Percentiles rank a stretch among this genome's conserved stretches.
These are phyloP conservation scores for Pythium phragmitis DNA, from an alignment of 352 stramenopile species.

Conservation along the genomic window DNA sequence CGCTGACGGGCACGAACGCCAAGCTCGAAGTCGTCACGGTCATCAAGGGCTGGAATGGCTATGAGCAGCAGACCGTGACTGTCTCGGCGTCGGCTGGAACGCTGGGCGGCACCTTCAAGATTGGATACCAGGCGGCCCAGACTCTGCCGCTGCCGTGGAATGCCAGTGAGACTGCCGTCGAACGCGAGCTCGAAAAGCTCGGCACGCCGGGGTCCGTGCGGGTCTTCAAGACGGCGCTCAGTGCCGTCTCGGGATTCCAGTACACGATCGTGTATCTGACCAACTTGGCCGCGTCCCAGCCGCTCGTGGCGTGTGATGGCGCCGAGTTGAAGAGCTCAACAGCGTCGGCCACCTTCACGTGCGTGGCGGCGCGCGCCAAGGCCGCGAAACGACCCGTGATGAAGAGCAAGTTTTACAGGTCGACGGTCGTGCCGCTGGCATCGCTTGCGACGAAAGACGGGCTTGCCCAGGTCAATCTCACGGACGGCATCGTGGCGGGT, in stretches of 20 bases:
- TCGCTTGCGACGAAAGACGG: slow-evolving; percentile 23
- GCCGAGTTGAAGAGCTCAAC: slow-evolving; percentile 48
- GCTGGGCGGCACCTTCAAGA: slow-evolving; percentile 85
- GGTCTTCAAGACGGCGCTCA: slow-evolving; percentile 55
- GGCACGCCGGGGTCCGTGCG: slow-evolving; percentile 40
- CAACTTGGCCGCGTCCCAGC: slow-evolving; percentile 49
- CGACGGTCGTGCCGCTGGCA: slow-evolving; percentile 44
- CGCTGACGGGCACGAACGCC: slow-evolving; percentile 76
- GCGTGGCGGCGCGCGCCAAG: slow-evolving; percentile 31
- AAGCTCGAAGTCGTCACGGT: slow-evolving; percentile 74
- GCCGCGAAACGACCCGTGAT: slow-evolving; percentile 70
- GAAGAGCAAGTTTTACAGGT: slow-evolving; percentile 67
- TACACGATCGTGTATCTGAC: slow-evolving; percentile 75
- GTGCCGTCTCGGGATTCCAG: slow-evolving; percentile 38
- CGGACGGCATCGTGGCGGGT: slow-evolving; percentile 22
- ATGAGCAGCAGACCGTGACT: slow-evolving; percentile 89
- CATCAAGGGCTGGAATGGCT: slow-evolving; percentile 89
- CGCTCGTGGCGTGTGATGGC: slow-evolving; percentile 50
- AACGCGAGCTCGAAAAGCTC: slow-evolving; percentile 51
- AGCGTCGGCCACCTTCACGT: slow-evolving; percentile 33
- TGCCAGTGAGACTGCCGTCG: slow-evolving; percentile 49
- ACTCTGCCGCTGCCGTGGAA: slow-evolving; percentile 73
- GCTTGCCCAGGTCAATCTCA: slow-evolving; percentile 36
- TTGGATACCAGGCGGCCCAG: slow-evolving; percentile 85
- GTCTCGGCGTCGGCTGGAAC: slow-evolving; percentile 57